These are phyloP conservation scores for Aspergillus viridinutans DNA, from an alignment of 2,329 filamentous ascomycete genomes.

Conservation along the genomic window DNA sequence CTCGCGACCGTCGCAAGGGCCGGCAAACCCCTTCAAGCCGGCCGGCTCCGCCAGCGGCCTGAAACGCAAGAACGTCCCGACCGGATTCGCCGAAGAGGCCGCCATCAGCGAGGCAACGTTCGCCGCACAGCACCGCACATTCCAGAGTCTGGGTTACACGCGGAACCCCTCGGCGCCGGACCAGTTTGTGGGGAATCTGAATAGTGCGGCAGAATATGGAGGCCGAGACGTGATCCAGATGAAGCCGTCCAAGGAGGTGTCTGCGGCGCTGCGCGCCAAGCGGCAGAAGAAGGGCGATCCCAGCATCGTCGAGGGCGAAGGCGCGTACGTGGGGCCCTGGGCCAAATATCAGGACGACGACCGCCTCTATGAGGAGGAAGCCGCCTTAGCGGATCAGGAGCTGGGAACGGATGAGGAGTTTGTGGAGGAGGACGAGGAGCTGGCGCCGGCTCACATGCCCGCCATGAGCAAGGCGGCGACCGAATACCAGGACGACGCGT, in stretches of 20 bases:
- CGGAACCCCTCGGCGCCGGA: conserved; percentile 43
- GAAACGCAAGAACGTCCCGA: conserved; percentile 78
- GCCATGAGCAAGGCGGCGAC: conserved; percentile 50
- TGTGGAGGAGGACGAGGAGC: conserved; percentile 63
- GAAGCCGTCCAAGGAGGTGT: conserved; percentile 64
- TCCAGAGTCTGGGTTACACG: conserved; percentile 61
- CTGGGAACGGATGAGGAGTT: conserved; percentile 76
- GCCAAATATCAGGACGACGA: conserved; percentile 75
- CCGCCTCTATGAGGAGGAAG: conserved; percentile 63
- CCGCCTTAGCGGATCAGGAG: conserved; percentile 65
- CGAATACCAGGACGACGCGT: conserved; percentile 49
- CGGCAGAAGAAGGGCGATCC: conserved; percentile 83
- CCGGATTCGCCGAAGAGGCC: conserved; percentile 82
- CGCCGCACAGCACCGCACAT: conserved; percentile 76
- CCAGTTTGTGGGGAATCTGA: conserved; percentile 46
- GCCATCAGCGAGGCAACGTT: conserved; percentile 89
- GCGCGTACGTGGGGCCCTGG: conserved; percentile 92
- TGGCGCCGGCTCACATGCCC: conserved; percentile 48
- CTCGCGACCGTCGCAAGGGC: conserved; percentile 61
- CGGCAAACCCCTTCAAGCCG: conserved; percentile 70
- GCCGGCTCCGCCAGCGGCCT: conserved; percentile 49
- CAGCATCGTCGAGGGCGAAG: conserved; percentile 77
- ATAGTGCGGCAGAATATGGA: conserved; percentile 41
- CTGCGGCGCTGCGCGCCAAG: conserved; percentile 63
- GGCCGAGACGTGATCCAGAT: conserved; percentile 53